These are phyloP conservation scores for Anthoceros angustus DNA, from an alignment of 225 moss, liverwort and hornwort genomes.

Conservation along the genomic window DNA sequence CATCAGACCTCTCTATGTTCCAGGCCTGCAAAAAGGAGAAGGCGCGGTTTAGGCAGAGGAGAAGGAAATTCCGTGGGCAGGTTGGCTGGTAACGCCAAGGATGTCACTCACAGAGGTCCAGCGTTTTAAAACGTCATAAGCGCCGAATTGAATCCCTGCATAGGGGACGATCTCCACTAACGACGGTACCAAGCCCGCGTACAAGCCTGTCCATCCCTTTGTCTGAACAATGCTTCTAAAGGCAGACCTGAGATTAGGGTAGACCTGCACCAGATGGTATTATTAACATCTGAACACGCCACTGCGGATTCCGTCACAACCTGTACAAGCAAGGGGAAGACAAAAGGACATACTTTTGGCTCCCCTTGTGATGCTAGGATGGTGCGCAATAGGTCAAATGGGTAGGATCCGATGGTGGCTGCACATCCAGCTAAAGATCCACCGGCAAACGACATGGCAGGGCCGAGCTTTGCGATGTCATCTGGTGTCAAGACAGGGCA, in stretches of 20 bases:
- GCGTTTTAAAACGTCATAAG: constrained; percentile 61
- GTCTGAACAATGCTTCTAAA: constrained; percentile 33
- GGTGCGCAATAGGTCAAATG: constrained; percentile 89
- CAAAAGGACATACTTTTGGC: constrained; percentile 44
- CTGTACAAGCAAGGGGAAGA: background rate
- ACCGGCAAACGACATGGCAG: constrained; percentile 39
- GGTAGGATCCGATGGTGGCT: constrained; percentile 74
- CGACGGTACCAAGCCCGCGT: constrained; percentile 66
- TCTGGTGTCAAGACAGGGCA: constrained; percentile 15
- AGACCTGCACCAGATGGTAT: constrained; percentile 37
- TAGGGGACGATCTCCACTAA: constrained; percentile 84
- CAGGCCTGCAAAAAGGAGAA: constrained; percentile 9
- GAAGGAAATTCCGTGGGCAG: background rate
- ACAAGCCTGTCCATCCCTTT: constrained; percentile 57
- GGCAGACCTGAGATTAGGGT: constrained; percentile 55
- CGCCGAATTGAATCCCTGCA: constrained; percentile 90
- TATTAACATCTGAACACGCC: background rate
- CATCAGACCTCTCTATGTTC: constrained; percentile 11
- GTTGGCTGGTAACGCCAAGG: background rate
- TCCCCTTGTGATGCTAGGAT: constrained; percentile 89
- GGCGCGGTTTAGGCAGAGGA: background rate
- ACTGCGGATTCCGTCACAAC: background rate
- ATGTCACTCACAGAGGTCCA: constrained; percentile 44
- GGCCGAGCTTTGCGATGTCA: constrained; percentile 22
- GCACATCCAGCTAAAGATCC: constrained; percentile 78